Evolutionary conservation across 1,139 yeast genomes (phyloP), one percentile per base, ranked within the genome.

Genomic region (Saccharomyces hybrid): DNA sequence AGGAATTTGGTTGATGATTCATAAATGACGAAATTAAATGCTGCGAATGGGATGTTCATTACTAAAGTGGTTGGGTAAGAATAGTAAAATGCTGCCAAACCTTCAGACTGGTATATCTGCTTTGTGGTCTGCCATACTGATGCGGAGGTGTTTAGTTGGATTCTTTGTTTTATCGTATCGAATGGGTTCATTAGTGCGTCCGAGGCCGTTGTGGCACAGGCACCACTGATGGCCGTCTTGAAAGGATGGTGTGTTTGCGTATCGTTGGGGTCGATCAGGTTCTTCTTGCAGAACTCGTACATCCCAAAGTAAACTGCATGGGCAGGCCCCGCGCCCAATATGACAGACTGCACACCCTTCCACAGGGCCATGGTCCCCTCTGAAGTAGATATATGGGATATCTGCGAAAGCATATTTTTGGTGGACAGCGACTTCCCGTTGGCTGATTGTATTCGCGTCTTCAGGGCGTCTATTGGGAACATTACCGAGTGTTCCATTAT

Each of bases 121-220:
- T 60, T 55, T 5, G 78, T 75, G 47, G 77, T 73, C 8, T 66
- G 58, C 56, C 66, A 55, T 57, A 77, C 71, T 13, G 56, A 68
- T 53, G 55, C 62, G 55, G 64, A 65, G 5, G 70, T 63, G 42
- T 73, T 73, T 49, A 81, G 64, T 70, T 84, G 91, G 86, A 85
- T 83, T 67, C 90, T 77, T 69, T 93, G 99, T 70, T 93, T 93
- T 61, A 93, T 78, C 46, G 93, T 95, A 67, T 93, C 99, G 69
- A 93, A 93, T 26, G 99, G 99, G 57, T 95, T 93, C 98, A 93
- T 90, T 61, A 93, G 77, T 3, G 97, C 97, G 72, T 93, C 99
- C 2, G 93, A 84, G 1, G 95, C 89, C 11, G 83, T 82, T 5
- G 98, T 93, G 28, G 97, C 99, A 19, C 89, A 85, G 14, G 91